Evolutionary conservation across 1,139 yeast genomes (phyloP), one percentile per base, ranked within the genome.

Genomic region (Magnusiomyces magnusii): DNA sequence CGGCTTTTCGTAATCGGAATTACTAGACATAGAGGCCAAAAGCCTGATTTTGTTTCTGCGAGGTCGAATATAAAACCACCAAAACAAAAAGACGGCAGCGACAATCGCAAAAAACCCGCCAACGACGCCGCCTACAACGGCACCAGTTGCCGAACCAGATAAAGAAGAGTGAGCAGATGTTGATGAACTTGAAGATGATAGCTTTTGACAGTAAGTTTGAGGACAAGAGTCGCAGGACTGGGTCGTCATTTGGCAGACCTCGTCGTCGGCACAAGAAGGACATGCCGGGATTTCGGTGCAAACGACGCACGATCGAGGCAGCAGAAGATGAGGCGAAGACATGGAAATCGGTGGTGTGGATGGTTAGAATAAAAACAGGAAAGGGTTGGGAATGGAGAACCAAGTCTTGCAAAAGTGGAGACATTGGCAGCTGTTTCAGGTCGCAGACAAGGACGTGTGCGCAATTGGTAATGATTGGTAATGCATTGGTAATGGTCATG

Each of bases 41-140:
- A 19, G 49, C 3, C 9, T 3, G 27, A 21, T 44, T 19, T 44
- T 44, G 13, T 44, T 44, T 44, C 27, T 19, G n/a, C 49, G 49
- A 15, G 50, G 56, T 24, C 51, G 51, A 25, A 53, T 17, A 41
- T 44, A 47, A 21, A 53, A 44, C 51, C 39, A 44, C 51, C 51
- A 47, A 17, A 44, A 5, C 2, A 47, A 27, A 15, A 42, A 10
- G 21, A 47, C n/a, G 9, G 34, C 47, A 15, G 21, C 47, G 25
- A 36, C 52, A 41, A 50, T 36, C 23, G 51, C 54, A 39, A 54
- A 47, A 53, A 41, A 42, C 25, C 58, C 56, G 7, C 39, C 53
- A 23, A 36, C 44, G 21, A 42, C 56, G 53, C 76, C 76, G 7
- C 76, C 76, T 2, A 75, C 75, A 42, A 73, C 72, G 27, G 76